phyloP scores from a whole-genome alignment of 495 filamentous ascomycete species.

The Delitschia confertaspora region DNA sequence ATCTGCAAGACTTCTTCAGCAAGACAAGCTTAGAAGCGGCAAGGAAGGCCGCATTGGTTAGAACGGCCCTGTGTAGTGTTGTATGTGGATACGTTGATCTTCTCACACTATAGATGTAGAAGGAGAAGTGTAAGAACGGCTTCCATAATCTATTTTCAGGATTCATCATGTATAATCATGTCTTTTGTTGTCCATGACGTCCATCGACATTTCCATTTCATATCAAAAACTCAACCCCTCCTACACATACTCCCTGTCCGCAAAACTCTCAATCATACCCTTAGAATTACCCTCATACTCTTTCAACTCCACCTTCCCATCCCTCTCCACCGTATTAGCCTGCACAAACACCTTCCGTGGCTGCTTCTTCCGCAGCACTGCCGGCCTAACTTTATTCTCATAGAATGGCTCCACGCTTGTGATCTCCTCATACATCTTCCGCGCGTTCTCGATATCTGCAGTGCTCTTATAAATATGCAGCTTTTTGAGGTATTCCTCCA shows the following conservation, averaged over 20 bases:
- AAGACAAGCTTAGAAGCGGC: too few species aligned
- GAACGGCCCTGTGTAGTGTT: too few species aligned
- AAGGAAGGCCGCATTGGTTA: too few species aligned
- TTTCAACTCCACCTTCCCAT: constrained; percentile 66
- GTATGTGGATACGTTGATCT: too few species aligned
- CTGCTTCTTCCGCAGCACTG: constrained; percentile 77
- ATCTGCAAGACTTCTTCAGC: too few species aligned
- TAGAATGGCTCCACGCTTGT: constrained; percentile 75
- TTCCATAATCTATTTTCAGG: background rate
- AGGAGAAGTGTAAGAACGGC: too few species aligned
- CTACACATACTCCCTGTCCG: constrained; percentile 54
- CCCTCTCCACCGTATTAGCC: constrained; percentile 71
- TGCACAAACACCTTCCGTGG: constrained; percentile 95
- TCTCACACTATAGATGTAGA: too few species aligned
- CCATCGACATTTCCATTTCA: background rate
- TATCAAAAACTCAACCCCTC: background rate
- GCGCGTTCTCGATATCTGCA: constrained; percentile 68
- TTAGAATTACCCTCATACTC: constrained; percentile 83
- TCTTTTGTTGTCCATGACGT: background rate
- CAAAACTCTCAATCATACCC: constrained; percentile 87
- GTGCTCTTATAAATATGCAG: constrained; percentile 88
- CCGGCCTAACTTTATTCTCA: constrained; percentile 62
- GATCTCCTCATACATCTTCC: constrained; percentile 70
- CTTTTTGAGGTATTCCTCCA: constrained; percentile 84
- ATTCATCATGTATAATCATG: background rate